Percentiles rank a stretch among this genome's conserved stretches.
These are phyloP conservation scores for Moesziomyces sp. DNA, from an alignment of 1,284 basidiomycete species.

Conservation along the genomic window DNA sequence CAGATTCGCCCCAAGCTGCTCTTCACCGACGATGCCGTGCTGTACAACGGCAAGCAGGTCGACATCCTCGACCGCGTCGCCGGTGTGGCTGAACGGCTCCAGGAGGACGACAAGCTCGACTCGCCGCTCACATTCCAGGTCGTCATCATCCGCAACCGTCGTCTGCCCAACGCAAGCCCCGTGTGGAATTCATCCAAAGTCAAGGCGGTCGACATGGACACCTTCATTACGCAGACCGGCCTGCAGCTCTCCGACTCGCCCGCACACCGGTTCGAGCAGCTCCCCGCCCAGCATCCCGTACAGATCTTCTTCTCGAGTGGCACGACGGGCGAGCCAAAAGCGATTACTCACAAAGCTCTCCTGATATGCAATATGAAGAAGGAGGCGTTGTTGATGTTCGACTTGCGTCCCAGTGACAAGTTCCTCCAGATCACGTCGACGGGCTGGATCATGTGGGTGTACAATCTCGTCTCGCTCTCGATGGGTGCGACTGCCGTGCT, in stretches of 20 bases:
- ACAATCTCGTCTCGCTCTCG: conserved; percentile 53
- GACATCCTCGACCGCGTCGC: conserved; percentile 58
- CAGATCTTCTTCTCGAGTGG: conserved; percentile 67
- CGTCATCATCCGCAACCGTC: conserved; percentile 38
- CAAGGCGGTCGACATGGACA: conserved; percentile 17
- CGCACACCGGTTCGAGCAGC: conserved; percentile 43
- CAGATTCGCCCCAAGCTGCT: conserved; percentile 68
- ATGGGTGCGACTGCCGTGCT: conserved; percentile 60
- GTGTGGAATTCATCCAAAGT: conserved; percentile 25
- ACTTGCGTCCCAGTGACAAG: conserved; percentile 53
- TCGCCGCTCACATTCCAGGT: conserved; percentile 40
- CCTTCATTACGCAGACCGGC: conserved; percentile 30
- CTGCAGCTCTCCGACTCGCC: conserved; percentile 26
- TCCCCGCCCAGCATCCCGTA: conserved; percentile 54
- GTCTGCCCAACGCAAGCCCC: conserved; percentile 7
- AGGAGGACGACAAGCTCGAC: conserved; percentile 45
- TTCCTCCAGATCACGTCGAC: conserved; percentile 63
- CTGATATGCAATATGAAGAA: too few relatives aligned
- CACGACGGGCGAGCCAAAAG: conserved; percentile 69
- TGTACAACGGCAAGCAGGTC: conserved; percentile 65
- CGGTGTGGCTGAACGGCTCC: conserved; percentile 50
- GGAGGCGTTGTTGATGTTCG: conserved; percentile 45
- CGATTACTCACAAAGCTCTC: too few relatives aligned
- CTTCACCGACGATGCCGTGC: conserved; percentile 66
- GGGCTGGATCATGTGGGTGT: conserved; percentile 67